phyloP scores from a whole-genome alignment of 306 rosid genomes.

The Crataegus laevigata region DNA sequence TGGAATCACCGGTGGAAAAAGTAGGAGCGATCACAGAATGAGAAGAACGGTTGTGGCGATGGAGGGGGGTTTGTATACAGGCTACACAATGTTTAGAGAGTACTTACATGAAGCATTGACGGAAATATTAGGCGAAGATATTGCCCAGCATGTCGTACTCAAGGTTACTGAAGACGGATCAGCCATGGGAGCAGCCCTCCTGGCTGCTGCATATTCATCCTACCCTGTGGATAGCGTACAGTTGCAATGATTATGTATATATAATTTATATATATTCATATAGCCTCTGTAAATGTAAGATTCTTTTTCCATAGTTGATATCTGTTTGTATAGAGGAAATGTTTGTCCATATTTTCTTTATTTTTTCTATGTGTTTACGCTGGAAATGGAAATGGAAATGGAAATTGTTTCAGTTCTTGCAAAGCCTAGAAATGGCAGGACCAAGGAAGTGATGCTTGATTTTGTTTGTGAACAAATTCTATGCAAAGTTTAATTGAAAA shows the following conservation, averaged over 20 bases:
- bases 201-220: constrained; percentile 74
- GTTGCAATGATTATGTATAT: constrained; percentile 46
- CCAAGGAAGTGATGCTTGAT: too few species aligned
- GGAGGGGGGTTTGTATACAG: constrained; percentile 73
- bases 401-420: not conserved
- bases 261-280: constrained; percentile 35
- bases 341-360: constrained; percentile 41
- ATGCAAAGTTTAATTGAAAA: too few species aligned
- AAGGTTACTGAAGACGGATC: constrained; percentile 82
- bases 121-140: constrained; percentile 74
- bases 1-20: constrained; percentile 69
- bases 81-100: constrained; percentile 63
- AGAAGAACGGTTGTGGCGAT: constrained; percentile 71
- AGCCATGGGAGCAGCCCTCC: constrained; percentile 77
- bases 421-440: too few species aligned
- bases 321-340: constrained; percentile 48
- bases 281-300: constrained; percentile 79
- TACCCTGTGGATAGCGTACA: constrained; percentile 61
- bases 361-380: constrained; percentile 21
- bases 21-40: constrained; percentile 49
- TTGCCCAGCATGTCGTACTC: constrained; percentile 66
- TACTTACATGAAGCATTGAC: constrained; percentile 67
- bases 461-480: too few species aligned
- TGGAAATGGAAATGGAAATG: constrained; percentile 14
- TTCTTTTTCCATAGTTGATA: constrained; percentile 41